A percentile compares a stretch with the other conserved stretches of the same genome.
Conservation (phyloP, 2,329 filamentous ascomycete genomes). For the Penicillium sp. region DNA sequence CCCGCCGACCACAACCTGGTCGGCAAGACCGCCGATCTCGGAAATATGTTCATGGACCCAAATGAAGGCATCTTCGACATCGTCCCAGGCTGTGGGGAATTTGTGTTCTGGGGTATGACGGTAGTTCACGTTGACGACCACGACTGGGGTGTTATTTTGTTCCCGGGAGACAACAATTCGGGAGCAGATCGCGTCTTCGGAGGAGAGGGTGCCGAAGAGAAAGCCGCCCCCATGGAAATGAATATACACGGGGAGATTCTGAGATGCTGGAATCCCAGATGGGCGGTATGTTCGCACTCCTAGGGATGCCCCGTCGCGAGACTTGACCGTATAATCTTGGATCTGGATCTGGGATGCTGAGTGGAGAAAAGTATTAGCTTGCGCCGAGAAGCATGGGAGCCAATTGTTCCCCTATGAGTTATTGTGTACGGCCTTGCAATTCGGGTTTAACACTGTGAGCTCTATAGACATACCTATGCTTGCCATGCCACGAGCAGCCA, state of each 20-base stretch:
- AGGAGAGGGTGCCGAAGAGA: conserved; percentile 57
- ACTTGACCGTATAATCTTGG: conserved; percentile 44
- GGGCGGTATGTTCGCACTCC: conserved; percentile 55
- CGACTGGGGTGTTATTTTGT: conserved; percentile 32
- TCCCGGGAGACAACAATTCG: conserved; percentile 47
- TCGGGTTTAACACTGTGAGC: background rate
- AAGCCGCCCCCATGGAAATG: conserved; percentile 63
- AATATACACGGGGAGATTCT: conserved; percentile 54
- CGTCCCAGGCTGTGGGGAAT: conserved; percentile 58
- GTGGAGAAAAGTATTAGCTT: conserved; percentile 5
- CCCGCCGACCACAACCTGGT: conserved; percentile 52
- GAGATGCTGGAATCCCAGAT: conserved; percentile 28
- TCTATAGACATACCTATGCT: conserved; percentile 28
- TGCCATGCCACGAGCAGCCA: conserved; percentile 37
- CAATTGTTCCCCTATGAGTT: background rate
- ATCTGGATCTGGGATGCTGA: conserved; percentile 38
- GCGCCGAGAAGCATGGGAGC: background rate
- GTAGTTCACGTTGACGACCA: conserved; percentile 62
- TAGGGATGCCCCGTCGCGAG: conserved; percentile 52
- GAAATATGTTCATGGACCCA: conserved; percentile 56
- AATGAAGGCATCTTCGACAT: conserved; percentile 58
- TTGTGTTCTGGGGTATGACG: conserved; percentile 60
- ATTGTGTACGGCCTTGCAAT: background rate
- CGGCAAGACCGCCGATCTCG: conserved; percentile 45
- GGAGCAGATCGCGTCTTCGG: conserved; percentile 59